Evolutionary conservation across 441 rosid species (phyloP), one percentile per base, ranked within the genome.

Genomic region (Gossypium trilobum): DNA sequence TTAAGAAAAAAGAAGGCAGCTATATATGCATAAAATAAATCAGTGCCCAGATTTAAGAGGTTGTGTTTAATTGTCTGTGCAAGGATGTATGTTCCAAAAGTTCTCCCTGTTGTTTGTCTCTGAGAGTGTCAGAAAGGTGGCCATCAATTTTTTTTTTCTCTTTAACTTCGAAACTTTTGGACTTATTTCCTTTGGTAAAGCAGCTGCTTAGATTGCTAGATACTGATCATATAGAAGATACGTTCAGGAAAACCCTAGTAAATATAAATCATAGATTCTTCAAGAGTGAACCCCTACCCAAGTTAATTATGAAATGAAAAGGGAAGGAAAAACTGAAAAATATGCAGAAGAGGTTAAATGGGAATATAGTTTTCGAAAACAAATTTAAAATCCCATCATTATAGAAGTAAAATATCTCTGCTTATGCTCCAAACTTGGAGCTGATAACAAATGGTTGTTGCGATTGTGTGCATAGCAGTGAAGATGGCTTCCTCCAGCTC

Each of bases 401-500:
- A 65, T 13, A 44, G 68, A 42, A 42, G 4, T n/a, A 23, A 46
- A 65, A n/a, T 23, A 48, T 6, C 33, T 11, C 9, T 20, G 23
- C 13, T 2, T 31, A 31, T 31, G 7, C 13, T 59, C 19, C 13
- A 59, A 60, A 31, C 36, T 17, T 33, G 36, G 48, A 39, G 23
- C 81, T 77, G 71, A 78, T 74, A 36, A 63, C 5, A 62, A 60
- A 19, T 51, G 51, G 6, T 75, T 74, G 72, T 66, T 77, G 17
- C 25, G 69, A 36, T 22, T 46, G 65, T 50, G 44, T 67, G 29
- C 55, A 39, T 59, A 10, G 72, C 73, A 72, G 77, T 74, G 64
- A 27, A 72, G 10, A 91, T 91, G 97, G 95, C 95, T 5, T 91
- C 97, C 19, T 85, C 98, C 70, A 91, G 90, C 86, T 89, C 98